These are phyloP conservation scores for Asterochloris sp. DNA, from an alignment of 139 green algal genomes.

Conservation along the genomic window DNA sequence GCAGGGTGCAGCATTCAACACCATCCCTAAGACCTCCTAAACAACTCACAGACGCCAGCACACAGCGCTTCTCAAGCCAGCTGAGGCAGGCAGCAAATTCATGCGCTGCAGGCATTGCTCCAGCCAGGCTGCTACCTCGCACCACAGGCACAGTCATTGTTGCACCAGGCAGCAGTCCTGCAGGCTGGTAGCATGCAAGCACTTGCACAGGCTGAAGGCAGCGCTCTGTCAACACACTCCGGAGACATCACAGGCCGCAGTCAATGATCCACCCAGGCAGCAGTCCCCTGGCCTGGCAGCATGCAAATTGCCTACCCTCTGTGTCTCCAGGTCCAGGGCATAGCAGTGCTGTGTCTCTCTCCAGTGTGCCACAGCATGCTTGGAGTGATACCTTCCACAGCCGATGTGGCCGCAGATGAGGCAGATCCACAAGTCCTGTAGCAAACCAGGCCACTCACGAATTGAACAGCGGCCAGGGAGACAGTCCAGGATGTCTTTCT, in stretches of 20 bases:
- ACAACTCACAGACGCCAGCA: background rate
- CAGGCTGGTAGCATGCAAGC: too few species aligned
- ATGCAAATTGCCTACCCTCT: slow-evolving; percentile 34
- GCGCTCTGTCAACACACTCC: background rate
- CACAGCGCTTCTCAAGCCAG: background rate
- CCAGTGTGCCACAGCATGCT: slow-evolving; percentile 87
- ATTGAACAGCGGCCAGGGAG: too few species aligned
- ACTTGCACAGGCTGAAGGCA: background rate
- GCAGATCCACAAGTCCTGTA: slow-evolving; percentile 95
- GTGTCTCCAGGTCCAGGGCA: slow-evolving; percentile 88
- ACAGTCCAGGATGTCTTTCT: background rate
- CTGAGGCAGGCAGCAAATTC: background rate
- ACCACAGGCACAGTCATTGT: background rate
- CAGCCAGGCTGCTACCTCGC: background rate
- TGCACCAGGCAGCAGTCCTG: background rate
- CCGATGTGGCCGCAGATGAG: slow-evolving; percentile 97
- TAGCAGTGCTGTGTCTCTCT: slow-evolving; percentile 84
- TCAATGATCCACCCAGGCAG: too few species aligned
- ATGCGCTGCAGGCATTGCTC: background rate
- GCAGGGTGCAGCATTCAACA: too few species aligned
- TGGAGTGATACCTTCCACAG: slow-evolving; percentile 83
- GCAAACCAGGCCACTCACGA: background rate
- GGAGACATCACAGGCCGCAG: too few species aligned
- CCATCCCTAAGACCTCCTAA: background rate
- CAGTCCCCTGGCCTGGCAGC: background rate